Percentiles rank a stretch among this genome's conserved stretches.
Conservation (phyloP, 495 filamentous ascomycete genomes). For the Xylaria bambusicola region DNA sequence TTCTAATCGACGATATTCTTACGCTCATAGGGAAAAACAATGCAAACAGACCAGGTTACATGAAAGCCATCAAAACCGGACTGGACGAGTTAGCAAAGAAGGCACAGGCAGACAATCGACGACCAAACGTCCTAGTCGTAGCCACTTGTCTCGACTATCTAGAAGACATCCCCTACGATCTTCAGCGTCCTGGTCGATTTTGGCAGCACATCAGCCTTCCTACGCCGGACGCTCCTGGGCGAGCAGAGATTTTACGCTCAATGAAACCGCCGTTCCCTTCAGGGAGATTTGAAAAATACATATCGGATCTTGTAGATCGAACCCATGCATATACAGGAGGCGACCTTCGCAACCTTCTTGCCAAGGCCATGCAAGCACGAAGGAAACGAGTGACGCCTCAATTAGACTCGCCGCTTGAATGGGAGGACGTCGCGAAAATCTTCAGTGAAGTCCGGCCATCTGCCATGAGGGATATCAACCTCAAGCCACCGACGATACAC, state of each 20-base stretch:
- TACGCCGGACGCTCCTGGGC: slow-evolving; percentile 70
- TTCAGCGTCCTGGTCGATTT: slow-evolving; percentile 68
- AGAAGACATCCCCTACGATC: slow-evolving; percentile 70
- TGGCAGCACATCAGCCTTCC: slow-evolving; percentile 75
- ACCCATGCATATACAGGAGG: slow-evolving; percentile 58
- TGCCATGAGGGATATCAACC: slow-evolving; percentile 86
- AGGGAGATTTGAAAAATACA: slow-evolving; percentile 37
- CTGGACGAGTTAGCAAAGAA: slow-evolving; percentile 51
- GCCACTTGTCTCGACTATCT: slow-evolving; percentile 73
- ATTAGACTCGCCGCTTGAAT: slow-evolving; percentile 27
- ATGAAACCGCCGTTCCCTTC: slow-evolving; percentile 41
- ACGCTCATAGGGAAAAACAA: slow-evolving; percentile 68
- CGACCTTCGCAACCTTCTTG: slow-evolving; percentile 47
- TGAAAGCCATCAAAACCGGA: slow-evolving; percentile 53
- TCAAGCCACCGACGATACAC: slow-evolving; percentile 81
- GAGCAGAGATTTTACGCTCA: slow-evolving; percentile 71
- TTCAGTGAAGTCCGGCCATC: slow-evolving; percentile 64
- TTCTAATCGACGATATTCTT: slow-evolving; percentile 83
- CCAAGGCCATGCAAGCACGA: slow-evolving; percentile 39
- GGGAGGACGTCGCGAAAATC: slow-evolving; percentile 47
- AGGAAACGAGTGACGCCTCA: slow-evolving; percentile 24
- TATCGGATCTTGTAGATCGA: slow-evolving; percentile 49
- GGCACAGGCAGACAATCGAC: slow-evolving; percentile 33
- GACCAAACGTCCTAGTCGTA: slow-evolving; percentile 61
- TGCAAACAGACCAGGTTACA: slow-evolving; percentile 47